Base-by-base conservation (phyloP, 805 yeast genomes). In the Phaffomyces opuntiae region DNA sequence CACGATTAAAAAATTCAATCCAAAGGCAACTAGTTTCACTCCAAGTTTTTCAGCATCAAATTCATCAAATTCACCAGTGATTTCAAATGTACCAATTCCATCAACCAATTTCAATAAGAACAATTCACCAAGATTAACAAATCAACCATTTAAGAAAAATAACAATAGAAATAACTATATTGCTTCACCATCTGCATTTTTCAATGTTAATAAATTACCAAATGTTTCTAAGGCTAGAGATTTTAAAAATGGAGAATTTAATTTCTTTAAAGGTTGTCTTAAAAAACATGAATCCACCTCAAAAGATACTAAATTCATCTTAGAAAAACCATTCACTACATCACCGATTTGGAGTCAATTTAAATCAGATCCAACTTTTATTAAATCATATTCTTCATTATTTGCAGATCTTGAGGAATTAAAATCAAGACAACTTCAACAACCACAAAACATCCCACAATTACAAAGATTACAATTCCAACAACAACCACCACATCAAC, bases 291-390 rank as follows among this genome's bases (percentile, higher is more conserved):
- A 61, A 51, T 45, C 24, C 2, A 5, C 4, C 1, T 21, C 24
- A 3, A 21, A 21, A 21, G 24, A 21, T 21, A 21, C 24, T 21
- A 61, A 63, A 17, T 68, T 73, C 42, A 54, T 63, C 21, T 68
- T 81, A 49, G 89, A 81, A 53, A 78, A 70, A 54, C 80, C 93
- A 7, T 87, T 75, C 61, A 70, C 72, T 36, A 82, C 91, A 0
- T 81, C 87, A 9, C 95, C 95, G 43, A 82, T 90, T 0, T 86
- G 95, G 95, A 70, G 40, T 21, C 24, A 21, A 6, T 78, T 80
- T 32, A 9, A 35, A 39, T 38, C 39, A 19, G 49, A 48, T 38
- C 54, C 55, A 33, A 54, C 53, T 3, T 63, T 74, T 24, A 84
- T 78, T 38, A 80, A 75, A 47, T 70, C 83, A 2, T 78, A 78